Evolutionary conservation across 257 asterid genomes (phyloP).

Genomic region (Solanum corneliomulleri): DNA sequence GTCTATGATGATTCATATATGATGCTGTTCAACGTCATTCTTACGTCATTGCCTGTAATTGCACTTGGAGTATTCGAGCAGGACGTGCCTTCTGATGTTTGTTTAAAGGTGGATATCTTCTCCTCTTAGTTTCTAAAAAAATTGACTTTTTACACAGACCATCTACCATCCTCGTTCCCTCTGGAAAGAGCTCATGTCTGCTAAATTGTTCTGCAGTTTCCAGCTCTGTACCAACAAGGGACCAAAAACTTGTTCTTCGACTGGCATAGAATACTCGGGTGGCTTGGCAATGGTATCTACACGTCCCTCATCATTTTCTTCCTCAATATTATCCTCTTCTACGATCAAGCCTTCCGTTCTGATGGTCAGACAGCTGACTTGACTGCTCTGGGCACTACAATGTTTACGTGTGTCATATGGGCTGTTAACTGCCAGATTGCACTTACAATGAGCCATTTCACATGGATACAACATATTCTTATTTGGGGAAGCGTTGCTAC

Average conservation of each 20-base stretch:
- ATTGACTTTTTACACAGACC: not conserved
- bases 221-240: slow-evolving; percentile 94
- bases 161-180: not conserved
- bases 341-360: slow-evolving; percentile 75
- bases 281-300: slow-evolving; percentile 90
- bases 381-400: slow-evolving; percentile 73
- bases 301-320: slow-evolving; percentile 63
- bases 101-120: slow-evolving; percentile 58
- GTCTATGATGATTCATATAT: slow-evolving; percentile 87
- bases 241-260: slow-evolving; percentile 77
- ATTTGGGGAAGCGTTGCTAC: slow-evolving; percentile 55
- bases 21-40: slow-evolving; percentile 86
- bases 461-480: slow-evolving; percentile 88
- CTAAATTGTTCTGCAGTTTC: slow-evolving; percentile 49
- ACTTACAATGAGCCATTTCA: slow-evolving; percentile 82
- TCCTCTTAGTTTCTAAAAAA: not conserved
- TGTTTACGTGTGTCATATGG: slow-evolving; percentile 92
- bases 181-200: not conserved
- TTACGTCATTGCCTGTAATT: slow-evolving; percentile 95
- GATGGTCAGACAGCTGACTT: slow-evolving; percentile 88
- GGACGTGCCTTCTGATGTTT: slow-evolving; percentile 90
- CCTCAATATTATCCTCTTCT: slow-evolving; percentile 61
- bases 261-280: slow-evolving; percentile 80
- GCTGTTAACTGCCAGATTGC: slow-evolving; percentile 85
- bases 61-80: slow-evolving; percentile 97